These are phyloP conservation scores for Rhodomyrtus psidioides DNA, from an alignment of 441 rosid species.

Conservation along the genomic window DNA sequence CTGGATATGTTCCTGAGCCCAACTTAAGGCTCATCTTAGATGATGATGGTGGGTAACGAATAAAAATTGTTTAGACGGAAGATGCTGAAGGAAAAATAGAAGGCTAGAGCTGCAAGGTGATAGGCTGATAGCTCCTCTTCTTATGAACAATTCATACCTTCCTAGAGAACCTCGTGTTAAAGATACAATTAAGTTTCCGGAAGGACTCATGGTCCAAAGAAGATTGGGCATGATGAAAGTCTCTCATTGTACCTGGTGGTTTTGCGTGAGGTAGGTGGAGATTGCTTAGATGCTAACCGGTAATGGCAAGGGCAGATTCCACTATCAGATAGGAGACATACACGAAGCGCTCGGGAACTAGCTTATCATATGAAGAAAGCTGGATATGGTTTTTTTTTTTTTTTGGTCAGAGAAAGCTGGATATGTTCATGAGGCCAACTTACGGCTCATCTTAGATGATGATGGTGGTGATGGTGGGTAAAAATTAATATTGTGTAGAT, in stretches of 20 bases:
- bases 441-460: not conserved
- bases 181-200: not conserved
- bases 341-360: conserved; percentile 7
- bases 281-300: not conserved
- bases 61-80: not conserved
- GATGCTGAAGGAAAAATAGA: not conserved
- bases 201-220: not conserved
- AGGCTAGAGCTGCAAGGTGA: not conserved
- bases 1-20: conserved; percentile 7
- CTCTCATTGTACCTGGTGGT: not conserved
- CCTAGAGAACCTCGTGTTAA: not conserved
- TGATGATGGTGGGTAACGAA: not conserved
- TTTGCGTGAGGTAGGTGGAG: not conserved
- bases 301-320: conserved; percentile 15
- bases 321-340: conserved; percentile 14
- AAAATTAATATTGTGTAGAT: not conserved
- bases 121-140: not conserved
- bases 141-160: not conserved
- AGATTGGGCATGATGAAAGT: not conserved
- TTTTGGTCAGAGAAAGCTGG: conserved; percentile 26
- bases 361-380: conserved; percentile 24
- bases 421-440: not conserved
- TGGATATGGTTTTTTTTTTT: no score
- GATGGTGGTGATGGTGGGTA: not conserved
- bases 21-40: not conserved